These are phyloP conservation scores for Diaporthe citrichinensis DNA, from an alignment of 2,329 filamentous ascomycete genomes.

Conservation along the genomic window DNA sequence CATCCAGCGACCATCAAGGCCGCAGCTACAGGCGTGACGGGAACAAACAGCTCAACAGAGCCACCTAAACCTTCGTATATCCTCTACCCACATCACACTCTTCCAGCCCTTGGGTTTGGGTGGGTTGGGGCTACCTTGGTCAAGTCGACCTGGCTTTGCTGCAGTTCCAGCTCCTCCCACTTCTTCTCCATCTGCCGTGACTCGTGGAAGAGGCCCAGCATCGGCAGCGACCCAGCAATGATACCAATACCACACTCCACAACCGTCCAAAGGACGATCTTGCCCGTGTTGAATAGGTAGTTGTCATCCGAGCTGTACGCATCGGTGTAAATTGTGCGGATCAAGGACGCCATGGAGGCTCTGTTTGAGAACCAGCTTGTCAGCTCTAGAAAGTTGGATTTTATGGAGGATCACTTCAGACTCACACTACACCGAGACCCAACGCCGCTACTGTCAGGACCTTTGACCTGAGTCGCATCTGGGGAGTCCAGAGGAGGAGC, in stretches of 20 bases:
- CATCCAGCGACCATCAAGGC: slow-evolving; percentile 26
- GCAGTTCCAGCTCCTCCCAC: slow-evolving; percentile 39
- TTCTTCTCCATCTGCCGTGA: slow-evolving; percentile 13
- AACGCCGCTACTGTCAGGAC: slow-evolving; percentile 31
- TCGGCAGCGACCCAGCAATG: slow-evolving; percentile 40
- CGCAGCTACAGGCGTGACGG: slow-evolving; percentile 15
- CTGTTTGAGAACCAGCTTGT: slow-evolving; percentile 2
- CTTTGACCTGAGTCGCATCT: slow-evolving; percentile 35
- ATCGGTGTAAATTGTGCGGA: slow-evolving; percentile 40
- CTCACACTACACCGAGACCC: slow-evolving; percentile 39
- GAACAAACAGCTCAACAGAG: neutral
- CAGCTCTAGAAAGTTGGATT: neutral
- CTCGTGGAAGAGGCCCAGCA: slow-evolving; percentile 29
- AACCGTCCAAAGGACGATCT: slow-evolving; percentile 41
- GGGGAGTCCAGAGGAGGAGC: slow-evolving; percentile 37
- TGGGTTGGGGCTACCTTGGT: slow-evolving; percentile 7
- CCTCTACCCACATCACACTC: neutral
- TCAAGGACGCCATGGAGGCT: slow-evolving; percentile 37
- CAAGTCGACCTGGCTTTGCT: slow-evolving; percentile 35
- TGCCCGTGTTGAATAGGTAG: slow-evolving; percentile 41
- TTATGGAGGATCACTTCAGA: neutral
- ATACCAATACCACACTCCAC: slow-evolving; percentile 39
- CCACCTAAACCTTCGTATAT: neutral
- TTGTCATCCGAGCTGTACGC: slow-evolving; percentile 39
- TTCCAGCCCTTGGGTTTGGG: neutral